These are phyloP conservation scores for Gastrolobium villosum DNA, from an alignment of 306 rosid genomes.

Conservation along the genomic window DNA sequence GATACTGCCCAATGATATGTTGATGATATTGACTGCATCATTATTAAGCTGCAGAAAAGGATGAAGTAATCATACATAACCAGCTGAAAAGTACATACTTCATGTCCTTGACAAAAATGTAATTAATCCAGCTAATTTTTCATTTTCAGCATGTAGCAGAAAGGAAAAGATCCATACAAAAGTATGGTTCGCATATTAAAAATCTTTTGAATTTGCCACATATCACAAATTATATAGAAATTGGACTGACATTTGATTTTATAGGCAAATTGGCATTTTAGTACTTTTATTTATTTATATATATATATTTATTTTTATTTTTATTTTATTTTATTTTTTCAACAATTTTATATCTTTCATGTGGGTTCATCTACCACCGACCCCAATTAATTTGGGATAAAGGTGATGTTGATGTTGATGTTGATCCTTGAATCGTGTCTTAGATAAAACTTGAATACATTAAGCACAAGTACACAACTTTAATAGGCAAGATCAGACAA, in stretches of 20 bases:
- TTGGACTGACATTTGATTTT: background rate
- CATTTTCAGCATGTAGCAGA: background rate
- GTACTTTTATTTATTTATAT: too few species aligned
- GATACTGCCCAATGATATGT: conserved; percentile 89
- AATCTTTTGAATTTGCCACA: conserved; percentile 5
- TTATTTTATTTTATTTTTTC: too few species aligned
- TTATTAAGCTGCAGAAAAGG: conserved; percentile 85
- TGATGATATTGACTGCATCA: conserved; percentile 88
- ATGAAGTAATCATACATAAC: conserved; percentile 6
- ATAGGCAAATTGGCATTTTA: background rate
- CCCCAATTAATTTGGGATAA: too few species aligned
- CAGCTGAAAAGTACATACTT: conserved; percentile 1
- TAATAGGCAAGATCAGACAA: conserved; percentile 21
- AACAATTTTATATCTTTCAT: too few species aligned
- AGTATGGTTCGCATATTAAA: background rate
- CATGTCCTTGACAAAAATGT: background rate
- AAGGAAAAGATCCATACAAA: conserved; percentile 27
- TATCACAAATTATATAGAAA: conserved; percentile 4
- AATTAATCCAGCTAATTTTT: background rate
- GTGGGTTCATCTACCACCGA: too few species aligned
- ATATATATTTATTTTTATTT: too few species aligned
- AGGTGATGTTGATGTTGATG: too few species aligned
- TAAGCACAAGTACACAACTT: background rate
- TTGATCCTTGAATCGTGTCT: background rate
- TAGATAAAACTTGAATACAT: background rate